phyloP scores from a whole-genome alignment of 441 rosid species.

The Adansonia gregorii region DNA sequence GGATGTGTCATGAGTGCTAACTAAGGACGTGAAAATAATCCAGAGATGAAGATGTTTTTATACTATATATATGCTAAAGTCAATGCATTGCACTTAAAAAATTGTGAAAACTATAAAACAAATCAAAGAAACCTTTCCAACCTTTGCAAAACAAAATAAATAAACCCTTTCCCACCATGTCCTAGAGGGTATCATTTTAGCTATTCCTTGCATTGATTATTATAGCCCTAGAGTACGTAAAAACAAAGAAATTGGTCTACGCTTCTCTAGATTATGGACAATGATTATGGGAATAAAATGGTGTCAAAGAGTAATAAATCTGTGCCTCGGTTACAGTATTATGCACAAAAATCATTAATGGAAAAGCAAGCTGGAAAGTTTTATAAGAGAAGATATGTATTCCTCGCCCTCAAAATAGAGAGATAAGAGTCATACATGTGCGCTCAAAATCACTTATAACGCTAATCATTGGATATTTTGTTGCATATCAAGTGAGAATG shows the following conservation, averaged over 20 bases:
- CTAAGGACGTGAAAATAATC: conserved; percentile 25
- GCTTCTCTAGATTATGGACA: conserved; percentile 27
- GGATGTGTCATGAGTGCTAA: conserved; percentile 33
- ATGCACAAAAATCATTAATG: conserved; percentile 11
- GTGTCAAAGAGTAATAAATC: neutral
- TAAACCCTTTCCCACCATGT: conserved; percentile 19
- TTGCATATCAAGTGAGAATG: conserved; percentile 17
- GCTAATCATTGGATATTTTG: conserved; percentile 20
- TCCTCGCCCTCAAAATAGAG: neutral
- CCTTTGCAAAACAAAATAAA: neutral
- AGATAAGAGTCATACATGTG: conserved; percentile 10
- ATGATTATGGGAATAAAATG: conserved; percentile 26
- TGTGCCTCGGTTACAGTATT: neutral
- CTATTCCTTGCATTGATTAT: conserved; percentile 23
- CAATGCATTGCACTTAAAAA: conserved; percentile 35
- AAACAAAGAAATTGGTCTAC: neutral
- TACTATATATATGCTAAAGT: conserved; percentile 37
- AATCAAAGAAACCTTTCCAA: neutral
- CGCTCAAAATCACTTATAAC: conserved; percentile 19
- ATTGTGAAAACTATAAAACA: neutral
- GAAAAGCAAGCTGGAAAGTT: neutral
- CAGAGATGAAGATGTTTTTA: conserved; percentile 22
- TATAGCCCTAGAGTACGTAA: conserved; percentile 14
- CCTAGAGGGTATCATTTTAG: conserved; percentile 19
- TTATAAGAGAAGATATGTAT: neutral